phyloP scores from a whole-genome alignment of 2,329 filamentous ascomycete genomes.

The Lachnellula arida region DNA sequence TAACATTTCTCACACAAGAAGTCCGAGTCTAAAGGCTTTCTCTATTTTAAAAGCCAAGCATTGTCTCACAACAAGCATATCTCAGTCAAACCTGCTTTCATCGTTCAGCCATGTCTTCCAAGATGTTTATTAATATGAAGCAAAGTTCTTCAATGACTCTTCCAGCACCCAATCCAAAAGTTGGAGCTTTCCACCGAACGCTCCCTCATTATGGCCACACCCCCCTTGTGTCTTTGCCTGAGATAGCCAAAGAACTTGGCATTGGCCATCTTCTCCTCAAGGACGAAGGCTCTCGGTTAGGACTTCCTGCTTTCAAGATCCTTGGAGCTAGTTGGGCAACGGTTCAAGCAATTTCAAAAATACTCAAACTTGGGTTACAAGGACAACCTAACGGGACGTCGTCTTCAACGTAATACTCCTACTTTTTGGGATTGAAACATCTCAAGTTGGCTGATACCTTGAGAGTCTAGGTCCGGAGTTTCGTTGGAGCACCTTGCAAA shows the following conservation, averaged over 20 bases:
- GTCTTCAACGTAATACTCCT: not conserved
- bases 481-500: not conserved
- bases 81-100: too few relatives aligned
- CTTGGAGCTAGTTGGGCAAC: conserved; percentile 74
- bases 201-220: conserved; percentile 3
- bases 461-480: not conserved
- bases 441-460: not conserved
- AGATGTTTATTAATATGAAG: not conserved
- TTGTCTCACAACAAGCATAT: not conserved
- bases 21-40: too few relatives aligned
- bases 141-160: not conserved
- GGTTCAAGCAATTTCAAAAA: conserved; percentile 49
- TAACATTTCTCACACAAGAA: too few relatives aligned
- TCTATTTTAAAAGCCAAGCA: not conserved
- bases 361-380: conserved; percentile 36
- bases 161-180: not conserved
- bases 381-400: not conserved
- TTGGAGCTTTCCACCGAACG: not conserved
- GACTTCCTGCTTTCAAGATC: conserved; percentile 74
- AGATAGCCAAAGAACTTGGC: conserved; percentile 52
- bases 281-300: conserved; percentile 64
- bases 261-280: conserved; percentile 60
- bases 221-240: conserved; percentile 39
- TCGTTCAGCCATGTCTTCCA: not conserved
- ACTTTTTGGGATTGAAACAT: not conserved